Evolutionary conservation across 805 yeast genomes (phyloP).

Genomic region (Candida yuanshanica): DNA sequence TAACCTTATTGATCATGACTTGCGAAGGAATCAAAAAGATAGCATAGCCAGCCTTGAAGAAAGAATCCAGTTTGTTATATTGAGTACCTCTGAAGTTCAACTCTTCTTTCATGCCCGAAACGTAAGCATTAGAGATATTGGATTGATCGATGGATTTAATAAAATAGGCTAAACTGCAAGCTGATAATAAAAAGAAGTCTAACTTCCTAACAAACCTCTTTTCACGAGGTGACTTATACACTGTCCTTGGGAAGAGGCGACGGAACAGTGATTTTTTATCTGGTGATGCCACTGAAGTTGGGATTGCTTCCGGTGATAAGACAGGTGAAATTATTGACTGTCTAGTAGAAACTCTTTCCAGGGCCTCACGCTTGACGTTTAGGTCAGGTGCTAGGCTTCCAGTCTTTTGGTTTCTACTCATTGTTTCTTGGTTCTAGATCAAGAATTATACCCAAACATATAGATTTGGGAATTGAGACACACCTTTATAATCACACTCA

Average conservation of each 20-base stretch:
- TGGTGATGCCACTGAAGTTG: neutral
- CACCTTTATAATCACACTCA: no score
- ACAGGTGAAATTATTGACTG: no score
- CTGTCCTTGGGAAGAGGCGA: conserved; percentile 4
- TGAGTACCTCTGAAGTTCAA: conserved; percentile 22
- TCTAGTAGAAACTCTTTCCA: no score
- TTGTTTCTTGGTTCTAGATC: no score
- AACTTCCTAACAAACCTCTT: conserved; percentile 8
- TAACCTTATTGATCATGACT: conserved; percentile 50
- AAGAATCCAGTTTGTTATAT: conserved; percentile 38
- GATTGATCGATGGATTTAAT: conserved; percentile 45
- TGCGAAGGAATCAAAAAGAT: conserved; percentile 63
- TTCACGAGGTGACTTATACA: conserved; percentile 5
- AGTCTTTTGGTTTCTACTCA: no score
- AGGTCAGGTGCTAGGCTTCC: no score
- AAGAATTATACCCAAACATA: no score
- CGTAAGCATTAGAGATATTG: conserved; percentile 51
- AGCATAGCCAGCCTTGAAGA: conserved; percentile 59
- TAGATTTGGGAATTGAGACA: no score
- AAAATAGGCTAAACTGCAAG: conserved; percentile 11
- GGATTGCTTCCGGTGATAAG: no score
- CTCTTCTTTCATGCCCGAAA: conserved; percentile 40
- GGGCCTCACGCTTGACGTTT: no score
- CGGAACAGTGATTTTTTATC: conserved; percentile 1
- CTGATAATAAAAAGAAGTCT: conserved; percentile 8